phyloP scores from a whole-genome alignment of 352 stramenopile species.

The Phytophthora europaea region DNA sequence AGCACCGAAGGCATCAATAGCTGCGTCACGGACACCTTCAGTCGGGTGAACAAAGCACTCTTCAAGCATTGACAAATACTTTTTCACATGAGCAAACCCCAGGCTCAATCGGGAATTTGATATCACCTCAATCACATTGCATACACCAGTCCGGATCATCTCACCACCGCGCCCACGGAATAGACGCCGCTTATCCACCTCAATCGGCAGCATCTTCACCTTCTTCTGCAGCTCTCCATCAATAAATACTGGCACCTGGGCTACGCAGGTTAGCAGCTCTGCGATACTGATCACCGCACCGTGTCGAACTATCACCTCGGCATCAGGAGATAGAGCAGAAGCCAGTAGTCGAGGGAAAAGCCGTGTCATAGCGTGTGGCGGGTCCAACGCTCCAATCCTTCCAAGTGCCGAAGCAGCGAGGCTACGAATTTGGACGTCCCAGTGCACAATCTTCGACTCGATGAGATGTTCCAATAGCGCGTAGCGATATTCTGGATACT shows the following conservation, averaged over 20 bases:
- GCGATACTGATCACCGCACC: constrained; percentile 93
- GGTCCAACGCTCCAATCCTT: constrained; percentile 88
- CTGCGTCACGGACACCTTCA: constrained; percentile 92
- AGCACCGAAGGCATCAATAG: constrained; percentile 86
- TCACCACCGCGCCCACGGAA: constrained; percentile 97
- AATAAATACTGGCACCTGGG: constrained; percentile 64
- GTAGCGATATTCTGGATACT: constrained; percentile 91
- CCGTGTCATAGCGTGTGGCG: constrained; percentile 63
- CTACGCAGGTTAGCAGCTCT: constrained; percentile 78
- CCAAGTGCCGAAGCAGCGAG: constrained; percentile 91
- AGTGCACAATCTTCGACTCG: constrained; percentile 94
- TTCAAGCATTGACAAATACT: constrained; percentile 80
- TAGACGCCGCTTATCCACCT: constrained; percentile 95
- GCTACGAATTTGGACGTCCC: constrained; percentile 94
- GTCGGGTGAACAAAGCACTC: constrained; percentile 96
- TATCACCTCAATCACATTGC: constrained; percentile 95
- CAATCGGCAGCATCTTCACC: constrained; percentile 79
- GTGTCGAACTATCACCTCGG: constrained; percentile 95
- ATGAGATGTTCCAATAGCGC: constrained; percentile 87
- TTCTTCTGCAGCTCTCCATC: constrained; percentile 76
- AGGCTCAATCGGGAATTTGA: constrained; percentile 57
- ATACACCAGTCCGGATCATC: constrained; percentile 95
- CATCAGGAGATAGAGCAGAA: constrained; percentile 79
- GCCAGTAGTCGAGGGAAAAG: constrained; percentile 91
- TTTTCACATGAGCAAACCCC: constrained; percentile 77